Conservation (phyloP, 2,329 filamentous ascomycete species). For the Trichoderma sp. region DNA sequence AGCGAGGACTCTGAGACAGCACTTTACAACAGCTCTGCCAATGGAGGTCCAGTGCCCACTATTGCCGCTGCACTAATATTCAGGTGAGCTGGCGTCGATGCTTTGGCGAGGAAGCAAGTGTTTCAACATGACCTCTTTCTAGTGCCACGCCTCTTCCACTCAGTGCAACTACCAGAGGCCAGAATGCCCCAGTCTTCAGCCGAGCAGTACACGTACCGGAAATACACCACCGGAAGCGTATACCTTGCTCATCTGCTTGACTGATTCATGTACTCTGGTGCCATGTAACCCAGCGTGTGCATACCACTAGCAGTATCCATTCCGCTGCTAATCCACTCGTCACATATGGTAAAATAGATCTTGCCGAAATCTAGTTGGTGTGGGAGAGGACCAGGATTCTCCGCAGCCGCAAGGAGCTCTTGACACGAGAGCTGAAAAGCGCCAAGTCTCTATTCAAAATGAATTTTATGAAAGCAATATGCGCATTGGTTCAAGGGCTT, state of each 20-base stretch:
- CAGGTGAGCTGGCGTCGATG: neutral
- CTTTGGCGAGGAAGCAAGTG: neutral
- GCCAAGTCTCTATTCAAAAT: neutral
- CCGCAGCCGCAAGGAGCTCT: neutral
- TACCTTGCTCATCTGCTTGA: neutral
- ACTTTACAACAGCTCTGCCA: neutral
- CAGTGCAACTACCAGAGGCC: neutral
- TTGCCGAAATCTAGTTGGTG: neutral
- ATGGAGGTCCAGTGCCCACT: neutral
- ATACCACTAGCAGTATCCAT: neutral
- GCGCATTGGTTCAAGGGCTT: neutral
- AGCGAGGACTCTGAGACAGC: neutral
- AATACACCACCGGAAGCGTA: neutral
- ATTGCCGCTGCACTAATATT: neutral
- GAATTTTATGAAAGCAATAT: neutral
- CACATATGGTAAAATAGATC: neutral
- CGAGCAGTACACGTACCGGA: neutral
- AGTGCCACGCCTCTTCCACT: neutral
- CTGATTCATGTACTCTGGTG: neutral
- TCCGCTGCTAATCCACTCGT: neutral
- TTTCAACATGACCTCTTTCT: neutral
- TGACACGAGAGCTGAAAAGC: neutral
- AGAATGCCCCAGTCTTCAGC: neutral
- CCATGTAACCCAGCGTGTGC: neutral
- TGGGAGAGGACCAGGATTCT: constrained; percentile 1